phyloP scores from a whole-genome alignment of 2,329 filamentous ascomycete species.

The Dactylonectria macrodidyma region DNA sequence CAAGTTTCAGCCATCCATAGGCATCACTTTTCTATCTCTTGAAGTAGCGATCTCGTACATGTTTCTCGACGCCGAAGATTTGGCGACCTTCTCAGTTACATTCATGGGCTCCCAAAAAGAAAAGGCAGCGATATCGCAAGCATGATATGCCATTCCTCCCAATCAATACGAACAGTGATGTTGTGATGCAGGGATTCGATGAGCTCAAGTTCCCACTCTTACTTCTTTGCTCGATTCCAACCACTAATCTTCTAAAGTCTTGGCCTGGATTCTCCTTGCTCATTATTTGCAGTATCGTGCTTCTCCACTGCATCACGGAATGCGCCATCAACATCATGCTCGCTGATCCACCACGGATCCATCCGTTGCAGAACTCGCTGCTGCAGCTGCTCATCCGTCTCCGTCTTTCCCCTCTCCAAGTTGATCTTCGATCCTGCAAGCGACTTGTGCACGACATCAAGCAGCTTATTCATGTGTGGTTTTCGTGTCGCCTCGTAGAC shows the following conservation, averaged over 20 bases:
- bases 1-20: too few species aligned
- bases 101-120: background rate
- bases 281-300: background rate
- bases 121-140: background rate
- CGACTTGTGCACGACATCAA: conserved; percentile 34
- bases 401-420: conserved; percentile 41
- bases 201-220: background rate
- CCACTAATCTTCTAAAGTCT: background rate
- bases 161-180: background rate
- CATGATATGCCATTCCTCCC: background rate
- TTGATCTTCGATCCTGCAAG: conserved; percentile 27
- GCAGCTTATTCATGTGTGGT: conserved; percentile 55
- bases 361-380: conserved; percentile 53
- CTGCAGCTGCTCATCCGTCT: conserved; percentile 57
- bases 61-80: too few species aligned
- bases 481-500: conserved; percentile 61
- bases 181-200: background rate
- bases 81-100: background rate
- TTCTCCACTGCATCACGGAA: conserved; percentile 42
- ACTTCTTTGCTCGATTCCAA: background rate
- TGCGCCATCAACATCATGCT: conserved; percentile 60
- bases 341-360: conserved; percentile 61
- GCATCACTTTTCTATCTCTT: too few species aligned
- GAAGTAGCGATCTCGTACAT: too few species aligned
- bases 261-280: background rate